These are phyloP conservation scores for Colletotrichum phormii DNA, from an alignment of 2,329 filamentous ascomycete species.

Conservation along the genomic window DNA sequence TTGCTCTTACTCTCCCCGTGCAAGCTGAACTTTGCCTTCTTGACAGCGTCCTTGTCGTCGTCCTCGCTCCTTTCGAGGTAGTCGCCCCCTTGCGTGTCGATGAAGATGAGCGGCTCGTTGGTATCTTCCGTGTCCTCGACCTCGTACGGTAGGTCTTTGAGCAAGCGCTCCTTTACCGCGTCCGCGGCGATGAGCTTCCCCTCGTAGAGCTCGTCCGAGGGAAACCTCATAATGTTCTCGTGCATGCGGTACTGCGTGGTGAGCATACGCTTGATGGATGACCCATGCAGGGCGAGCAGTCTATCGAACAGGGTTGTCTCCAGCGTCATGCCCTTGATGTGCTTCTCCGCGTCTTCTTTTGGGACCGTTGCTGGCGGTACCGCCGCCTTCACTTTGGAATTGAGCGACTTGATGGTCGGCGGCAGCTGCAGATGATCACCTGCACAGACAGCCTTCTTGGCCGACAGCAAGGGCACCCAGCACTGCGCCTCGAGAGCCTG, in stretches of 20 bases:
- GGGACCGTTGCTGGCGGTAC: constrained; percentile 6
- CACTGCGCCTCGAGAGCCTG: constrained; percentile 97
- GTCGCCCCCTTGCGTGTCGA: constrained; percentile 95
- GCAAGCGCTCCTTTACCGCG: constrained; percentile 77
- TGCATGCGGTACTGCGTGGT: constrained; percentile 99
- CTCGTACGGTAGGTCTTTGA: constrained; percentile 82
- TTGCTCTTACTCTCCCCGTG: constrained; percentile 84
- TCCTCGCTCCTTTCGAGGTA: constrained; percentile 88
- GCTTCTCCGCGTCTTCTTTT: constrained; percentile 47
- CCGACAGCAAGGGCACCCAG: constrained; percentile 89
- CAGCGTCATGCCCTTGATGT: constrained; percentile 70
- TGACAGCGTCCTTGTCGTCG: constrained; percentile 63
- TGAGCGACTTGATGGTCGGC: constrained; percentile 89
- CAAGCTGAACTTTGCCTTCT: constrained; percentile 58
- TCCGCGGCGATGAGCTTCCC: constrained; percentile 84
- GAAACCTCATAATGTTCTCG: constrained; percentile 93
- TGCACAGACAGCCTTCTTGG: constrained; percentile 87
- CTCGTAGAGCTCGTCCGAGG: constrained; percentile 89
- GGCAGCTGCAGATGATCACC: constrained; percentile 95
- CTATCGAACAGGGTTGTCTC: constrained; percentile 96
- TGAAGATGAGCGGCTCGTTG: constrained; percentile 87
- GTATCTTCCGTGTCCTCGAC: constrained; percentile 89
- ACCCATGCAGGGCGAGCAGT: constrained; percentile 83
- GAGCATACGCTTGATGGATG: constrained; percentile 90
- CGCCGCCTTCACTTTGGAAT: constrained; percentile 58